Evolutionary conservation across 192 early-diverging fungal species (phyloP), one percentile per base, ranked within the genome.

Genomic region (Podila horticola): DNA sequence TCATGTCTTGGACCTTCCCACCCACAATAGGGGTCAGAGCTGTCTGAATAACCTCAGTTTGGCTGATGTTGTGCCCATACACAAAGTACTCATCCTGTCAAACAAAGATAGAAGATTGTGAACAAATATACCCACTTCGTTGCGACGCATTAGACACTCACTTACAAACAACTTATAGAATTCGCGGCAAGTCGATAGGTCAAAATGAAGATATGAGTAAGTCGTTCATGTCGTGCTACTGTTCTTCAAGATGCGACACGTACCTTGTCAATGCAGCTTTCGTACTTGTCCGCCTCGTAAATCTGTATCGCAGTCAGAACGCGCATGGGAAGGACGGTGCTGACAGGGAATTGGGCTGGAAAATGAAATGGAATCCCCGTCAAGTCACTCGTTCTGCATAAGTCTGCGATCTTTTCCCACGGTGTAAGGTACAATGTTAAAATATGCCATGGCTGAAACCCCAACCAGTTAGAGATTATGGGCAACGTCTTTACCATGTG

Each of bases 231-330:
- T 26, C 5, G 24, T 26, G 52, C 22, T n/a, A 5, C 5, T 63
- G 3, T 31, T 63, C 10, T 45, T 22, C 5, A 50, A 13, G 33
- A 19, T 36, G n/a, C 49, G 8, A 11, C 13, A 10, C 13, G 33
- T 73, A 73, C 77, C 77, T 73, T 81, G 20, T 72, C 71, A 5
- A 81, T 67, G 38, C 76, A 81, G 26, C 64, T 58, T 49, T 81
- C 76, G 36, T 81, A 81, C 51, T 69, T 72, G 0, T 72, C 76
- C 6, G 66, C 57, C 26, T 81, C 76, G n/a, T 81, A 66, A 6
- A 68, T 50, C 61, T 81, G 71, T 12, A 81, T 24, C 3, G 71
- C 76, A 2, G 71, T 72, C n/a, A 81, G 55, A 4, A 81, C 70
- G 22, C 76, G 69, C 76, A 81, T 81, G n/a, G 71, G 76, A 45